phyloP scores from a whole-genome alignment of 2,329 filamentous ascomycete species.

The Penicillium sp. region DNA sequence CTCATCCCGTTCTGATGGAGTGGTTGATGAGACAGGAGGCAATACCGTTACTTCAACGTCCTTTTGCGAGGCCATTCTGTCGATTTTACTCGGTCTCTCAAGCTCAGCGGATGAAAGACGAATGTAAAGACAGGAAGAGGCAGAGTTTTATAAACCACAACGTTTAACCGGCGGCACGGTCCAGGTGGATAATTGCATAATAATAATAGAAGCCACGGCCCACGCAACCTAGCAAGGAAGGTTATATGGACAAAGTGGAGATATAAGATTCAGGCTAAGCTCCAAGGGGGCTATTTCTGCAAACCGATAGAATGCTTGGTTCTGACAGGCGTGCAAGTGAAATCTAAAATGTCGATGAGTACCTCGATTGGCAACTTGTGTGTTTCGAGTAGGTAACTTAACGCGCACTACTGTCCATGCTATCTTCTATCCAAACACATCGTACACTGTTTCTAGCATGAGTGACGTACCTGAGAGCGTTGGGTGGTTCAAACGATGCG shows the following conservation, averaged over 20 bases:
- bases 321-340: neutral
- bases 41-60: slow-evolving; percentile 13
- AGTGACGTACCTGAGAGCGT: neutral
- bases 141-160: slow-evolving; percentile 1
- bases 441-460: neutral
- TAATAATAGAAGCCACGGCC: neutral
- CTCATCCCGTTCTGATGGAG: slow-evolving; percentile 33
- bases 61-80: slow-evolving; percentile 3
- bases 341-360: neutral
- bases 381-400: neutral
- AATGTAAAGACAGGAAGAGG: neutral
- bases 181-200: slow-evolving; percentile 3
- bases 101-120: rapidly evolving
- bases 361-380: neutral
- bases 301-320: neutral
- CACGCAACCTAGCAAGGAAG: slow-evolving; percentile 1
- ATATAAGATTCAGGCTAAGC: neutral
- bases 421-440: neutral
- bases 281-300: neutral
- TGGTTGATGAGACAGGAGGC: slow-evolving; percentile 8
- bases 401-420: neutral
- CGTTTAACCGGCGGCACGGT: neutral
- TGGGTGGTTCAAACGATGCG: neutral
- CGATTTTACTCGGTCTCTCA: neutral
- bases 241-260: neutral